Percentiles rank a stretch among this genome's conserved stretches.
These are phyloP conservation scores for Tillandsia fasciculata DNA, from an alignment of 176 grass and related monocot species.

Conservation along the genomic window DNA sequence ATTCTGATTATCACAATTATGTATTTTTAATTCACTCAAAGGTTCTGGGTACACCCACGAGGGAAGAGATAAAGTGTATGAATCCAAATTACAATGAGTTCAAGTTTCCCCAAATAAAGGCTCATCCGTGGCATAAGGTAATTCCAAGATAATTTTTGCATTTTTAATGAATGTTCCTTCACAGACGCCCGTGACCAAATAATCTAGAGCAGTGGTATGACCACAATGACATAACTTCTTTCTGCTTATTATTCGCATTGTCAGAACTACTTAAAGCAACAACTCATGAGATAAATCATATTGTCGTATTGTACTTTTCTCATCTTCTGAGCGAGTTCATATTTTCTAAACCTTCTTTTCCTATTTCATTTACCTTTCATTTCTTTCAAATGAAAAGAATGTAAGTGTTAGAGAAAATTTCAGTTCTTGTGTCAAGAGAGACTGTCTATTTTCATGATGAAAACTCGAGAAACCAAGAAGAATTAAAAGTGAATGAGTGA, in stretches of 20 bases:
- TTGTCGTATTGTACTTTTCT: not conserved
- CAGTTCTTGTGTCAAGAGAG: too few relatives aligned
- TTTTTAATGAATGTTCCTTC: not conserved
- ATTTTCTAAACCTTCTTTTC: not conserved
- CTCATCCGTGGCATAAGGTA: slow-evolving; percentile 99
- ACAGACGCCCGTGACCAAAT: not conserved
- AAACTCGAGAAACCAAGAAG: too few relatives aligned
- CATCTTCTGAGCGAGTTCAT: not conserved
- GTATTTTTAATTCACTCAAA: slow-evolving; percentile 29
- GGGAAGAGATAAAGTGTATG: slow-evolving; percentile 99
- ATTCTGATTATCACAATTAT: slow-evolving; percentile 11
- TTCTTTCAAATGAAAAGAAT: not conserved
- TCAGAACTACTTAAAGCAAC: not conserved
- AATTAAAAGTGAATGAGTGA: not conserved
- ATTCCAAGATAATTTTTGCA: slow-evolving; percentile 3
- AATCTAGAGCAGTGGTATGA: too few relatives aligned
- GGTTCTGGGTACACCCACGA: slow-evolving; percentile 98
- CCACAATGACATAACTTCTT: not conserved
- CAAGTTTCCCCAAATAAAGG: slow-evolving; percentile 99
- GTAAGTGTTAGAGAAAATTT: too few relatives aligned
- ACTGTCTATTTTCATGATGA: too few relatives aligned
- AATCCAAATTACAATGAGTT: slow-evolving; percentile 95
- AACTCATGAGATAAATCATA: not conserved
- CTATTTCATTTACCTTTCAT: not conserved
- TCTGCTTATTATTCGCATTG: not conserved